These are phyloP conservation scores for Penicillium sp. DNA, from an alignment of 2,329 filamentous ascomycete genomes.

Conservation along the genomic window DNA sequence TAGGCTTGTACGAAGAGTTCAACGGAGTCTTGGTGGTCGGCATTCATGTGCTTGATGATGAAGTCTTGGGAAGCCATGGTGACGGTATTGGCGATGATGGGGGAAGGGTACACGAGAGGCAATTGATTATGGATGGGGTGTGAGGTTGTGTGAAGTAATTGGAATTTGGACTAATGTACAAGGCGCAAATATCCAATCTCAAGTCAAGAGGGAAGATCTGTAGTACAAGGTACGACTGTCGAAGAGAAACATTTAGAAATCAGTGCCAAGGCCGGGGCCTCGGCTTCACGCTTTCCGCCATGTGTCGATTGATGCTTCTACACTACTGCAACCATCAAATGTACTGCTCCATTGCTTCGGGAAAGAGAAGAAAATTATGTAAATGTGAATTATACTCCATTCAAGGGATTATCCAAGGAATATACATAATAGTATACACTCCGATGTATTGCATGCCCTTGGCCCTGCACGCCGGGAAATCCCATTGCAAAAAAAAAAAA, in stretches of 20 bases:
- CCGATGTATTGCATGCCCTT: conserved; percentile 10
- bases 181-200: too few relatives aligned
- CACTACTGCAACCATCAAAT: neutral
- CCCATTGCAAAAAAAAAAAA: neutral
- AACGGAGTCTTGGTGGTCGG: conserved; percentile 73
- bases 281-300: conserved; percentile 13
- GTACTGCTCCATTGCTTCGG: too few relatives aligned
- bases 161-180: neutral
- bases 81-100: neutral
- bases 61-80: conserved; percentile 51
- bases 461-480: conserved; percentile 6
- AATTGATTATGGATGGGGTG: neutral
- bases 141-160: neutral
- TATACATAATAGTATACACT: conserved; percentile 13
- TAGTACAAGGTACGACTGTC: neutral
- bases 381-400: neutral
- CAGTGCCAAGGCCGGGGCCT: conserved; percentile 22
- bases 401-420: neutral
- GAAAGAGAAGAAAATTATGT: neutral
- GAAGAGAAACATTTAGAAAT: conserved; percentile 3
- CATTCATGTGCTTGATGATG: conserved; percentile 83
- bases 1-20: conserved; percentile 75
- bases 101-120: neutral
- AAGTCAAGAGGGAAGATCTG: neutral
- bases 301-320: neutral